Evolutionary conservation across 441 rosid species (phyloP), one percentile per base, ranked within the genome.

Genomic region (Erodium chrysanthum): DNA sequence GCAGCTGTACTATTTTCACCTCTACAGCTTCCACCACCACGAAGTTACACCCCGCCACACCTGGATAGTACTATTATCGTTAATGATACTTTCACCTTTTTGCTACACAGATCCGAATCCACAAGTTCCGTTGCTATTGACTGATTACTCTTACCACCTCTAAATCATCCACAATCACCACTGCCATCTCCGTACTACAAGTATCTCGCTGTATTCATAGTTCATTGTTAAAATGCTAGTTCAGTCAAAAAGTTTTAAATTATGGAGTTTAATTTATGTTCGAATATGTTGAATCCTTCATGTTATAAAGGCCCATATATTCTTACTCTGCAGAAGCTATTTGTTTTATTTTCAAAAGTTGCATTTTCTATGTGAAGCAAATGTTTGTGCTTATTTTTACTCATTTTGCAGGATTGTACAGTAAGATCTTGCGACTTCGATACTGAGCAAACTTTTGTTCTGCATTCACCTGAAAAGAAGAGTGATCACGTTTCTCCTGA

Each of bases 391-490:
- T 10, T 58, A 21, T 9, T 22, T 58, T 59, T 59, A 59, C 7
- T 23, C 50, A 44, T 71, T 14, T 27, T 77, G 68, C 78, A 92
- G 99, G 99, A 95, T 79, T 90, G 99, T 82, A 92, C 98, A 15
- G 86, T 92, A 76, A 83, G 98, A 76, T 88, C 96, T 2, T 95
- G 99, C 80, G 97, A 95, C 79, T 89, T 95, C 73, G 98, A 95
- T 74, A 79, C 88, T 66, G 98, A 92, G 83, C 97, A 90, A 78
- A 95, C 93, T 64, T 92, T 87, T 75, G 98, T 95, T 6, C 71
- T 95, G 82, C 99, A 95, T 75, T 95, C 99, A 29, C 97, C 98
- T 48, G 97, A 95, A 80, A 95, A 86, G 84, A 90, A 82, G 79
- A 83, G 69, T 66, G 99, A 95, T 68, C 89, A 78, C 52, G 84